Percentiles rank a stretch among this genome's conserved stretches.
phyloP scores from a whole-genome alignment of 768 basidiomycete species.

The Strobilomyces echinocephalus region DNA sequence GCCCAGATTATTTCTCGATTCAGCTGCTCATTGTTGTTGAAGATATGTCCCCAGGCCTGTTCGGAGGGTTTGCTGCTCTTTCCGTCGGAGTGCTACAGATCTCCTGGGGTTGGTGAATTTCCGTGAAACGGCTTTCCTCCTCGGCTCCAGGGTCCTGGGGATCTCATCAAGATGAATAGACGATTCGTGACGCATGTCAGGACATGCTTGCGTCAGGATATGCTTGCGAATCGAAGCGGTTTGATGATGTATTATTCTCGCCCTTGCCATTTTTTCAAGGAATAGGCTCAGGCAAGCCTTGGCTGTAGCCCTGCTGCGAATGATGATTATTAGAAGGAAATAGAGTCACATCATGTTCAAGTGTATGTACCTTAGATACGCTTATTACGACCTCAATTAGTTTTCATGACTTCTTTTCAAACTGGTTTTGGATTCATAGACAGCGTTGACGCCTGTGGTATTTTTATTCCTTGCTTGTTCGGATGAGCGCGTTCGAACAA shows the following conservation, averaged over 20 bases:
- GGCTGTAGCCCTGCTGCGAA: constrained; percentile 12
- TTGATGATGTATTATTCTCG: constrained; percentile 21
- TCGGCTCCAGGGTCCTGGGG: constrained; percentile 4
- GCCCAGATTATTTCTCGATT: neutral
- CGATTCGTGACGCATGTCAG: constrained; percentile 12
- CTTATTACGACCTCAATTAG: constrained; percentile 8
- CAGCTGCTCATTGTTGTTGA: constrained; percentile 7
- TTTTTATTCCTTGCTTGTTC: constrained; percentile 1
- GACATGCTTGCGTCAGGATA: constrained; percentile 25
- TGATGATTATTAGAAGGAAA: constrained; percentile 5
- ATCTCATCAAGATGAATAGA: constrained; percentile 7
- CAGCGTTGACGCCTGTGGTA: neutral
- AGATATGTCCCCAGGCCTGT: constrained; percentile 68
- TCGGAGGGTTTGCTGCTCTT: constrained; percentile 47
- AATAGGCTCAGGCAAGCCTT: constrained; percentile 19
- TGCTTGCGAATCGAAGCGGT: constrained; percentile 10
- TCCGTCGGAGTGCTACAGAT: constrained; percentile 48
- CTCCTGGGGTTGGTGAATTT: constrained; percentile 45
- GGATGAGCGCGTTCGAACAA: neutral
- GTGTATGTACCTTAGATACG: constrained; percentile 19
- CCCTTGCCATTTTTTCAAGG: constrained; percentile 5
- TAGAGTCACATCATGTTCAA: constrained; percentile 12
- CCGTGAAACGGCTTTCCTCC: neutral
- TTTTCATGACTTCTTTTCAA: neutral
- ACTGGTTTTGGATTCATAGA: neutral